These are phyloP conservation scores for Leccinum solheimii DNA, from an alignment of 1,284 basidiomycete genomes.

Conservation along the genomic window DNA sequence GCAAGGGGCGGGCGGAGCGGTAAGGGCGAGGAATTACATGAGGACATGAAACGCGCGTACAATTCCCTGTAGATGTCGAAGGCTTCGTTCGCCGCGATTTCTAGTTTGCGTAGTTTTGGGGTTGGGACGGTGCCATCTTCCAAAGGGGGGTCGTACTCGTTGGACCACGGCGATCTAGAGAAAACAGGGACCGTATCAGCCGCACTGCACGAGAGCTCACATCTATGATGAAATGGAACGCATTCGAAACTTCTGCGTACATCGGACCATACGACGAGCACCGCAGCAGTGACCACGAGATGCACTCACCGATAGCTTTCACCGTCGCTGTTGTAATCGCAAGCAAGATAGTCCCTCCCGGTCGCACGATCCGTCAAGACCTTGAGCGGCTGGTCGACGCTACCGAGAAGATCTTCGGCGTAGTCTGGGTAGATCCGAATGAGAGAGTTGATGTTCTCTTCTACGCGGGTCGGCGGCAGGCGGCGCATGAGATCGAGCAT, in stretches of 20 bases:
- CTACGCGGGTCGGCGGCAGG: conserved; percentile 88
- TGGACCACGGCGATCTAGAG: conserved; percentile 92
- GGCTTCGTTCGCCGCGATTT: conserved; percentile 91
- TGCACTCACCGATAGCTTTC: conserved; percentile 82
- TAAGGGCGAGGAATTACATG: neutral
- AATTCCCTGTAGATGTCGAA: conserved; percentile 98
- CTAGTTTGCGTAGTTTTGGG: conserved; percentile 84
- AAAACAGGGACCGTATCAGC: conserved; percentile 4
- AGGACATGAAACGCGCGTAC: conserved; percentile 48
- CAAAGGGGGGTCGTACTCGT: conserved; percentile 88
- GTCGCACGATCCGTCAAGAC: conserved; percentile 77
- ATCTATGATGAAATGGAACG: neutral
- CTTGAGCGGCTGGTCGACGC: conserved; percentile 93
- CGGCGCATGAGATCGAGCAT: conserved; percentile 97
- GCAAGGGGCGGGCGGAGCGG: conserved; percentile 1
- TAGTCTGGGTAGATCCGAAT: conserved; percentile 89
- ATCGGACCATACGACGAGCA: neutral
- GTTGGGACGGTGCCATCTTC: conserved; percentile 88
- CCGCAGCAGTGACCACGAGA: neutral
- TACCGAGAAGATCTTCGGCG: conserved; percentile 92
- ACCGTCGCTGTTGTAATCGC: conserved; percentile 98
- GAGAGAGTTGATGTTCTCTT: conserved; percentile 85
- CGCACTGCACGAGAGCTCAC: neutral
- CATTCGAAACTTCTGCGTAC: neutral
- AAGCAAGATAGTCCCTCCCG: conserved; percentile 89